phyloP scores from a whole-genome alignment of 2,329 filamentous ascomycete species.

The Hypoxylon sp. region DNA sequence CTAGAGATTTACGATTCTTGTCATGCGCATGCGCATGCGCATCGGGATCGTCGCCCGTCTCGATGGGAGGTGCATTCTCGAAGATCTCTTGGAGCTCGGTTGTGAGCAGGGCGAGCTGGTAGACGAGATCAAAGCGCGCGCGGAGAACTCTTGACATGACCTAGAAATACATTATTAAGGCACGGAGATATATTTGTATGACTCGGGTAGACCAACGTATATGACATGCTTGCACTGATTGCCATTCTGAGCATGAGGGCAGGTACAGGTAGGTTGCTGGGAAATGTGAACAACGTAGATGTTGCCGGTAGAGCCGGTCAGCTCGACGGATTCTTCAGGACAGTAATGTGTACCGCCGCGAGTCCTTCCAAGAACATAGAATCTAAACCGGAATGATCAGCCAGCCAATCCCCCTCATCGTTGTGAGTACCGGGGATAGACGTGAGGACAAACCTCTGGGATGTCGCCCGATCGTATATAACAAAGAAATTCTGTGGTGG shows the following conservation, averaged over 20 bases:
- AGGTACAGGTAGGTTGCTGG: slow-evolving; percentile 67
- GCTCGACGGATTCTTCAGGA: slow-evolving; percentile 68
- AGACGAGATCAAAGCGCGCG: slow-evolving; percentile 68
- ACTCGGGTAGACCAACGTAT: slow-evolving; percentile 61
- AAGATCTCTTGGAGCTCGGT: slow-evolving; percentile 74
- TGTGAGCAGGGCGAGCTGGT: slow-evolving; percentile 73
- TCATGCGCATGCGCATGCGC: slow-evolving; percentile 38
- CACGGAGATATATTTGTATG: too few species aligned
- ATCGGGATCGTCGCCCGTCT: slow-evolving; percentile 51
- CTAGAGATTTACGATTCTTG: slow-evolving; percentile 63
- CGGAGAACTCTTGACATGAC: slow-evolving; percentile 72
- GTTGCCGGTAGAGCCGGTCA: slow-evolving; percentile 76
- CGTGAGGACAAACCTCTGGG: slow-evolving; percentile 55
- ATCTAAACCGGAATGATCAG: slow-evolving; percentile 42
- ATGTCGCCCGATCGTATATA: slow-evolving; percentile 58
- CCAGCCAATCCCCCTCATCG: background rate
- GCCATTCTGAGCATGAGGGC: slow-evolving; percentile 67
- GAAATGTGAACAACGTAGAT: slow-evolving; percentile 72
- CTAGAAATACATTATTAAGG: slow-evolving; percentile 49
- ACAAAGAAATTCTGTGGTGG: slow-evolving; percentile 56
- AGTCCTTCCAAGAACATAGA: slow-evolving; percentile 63
- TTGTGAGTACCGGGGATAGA: background rate
- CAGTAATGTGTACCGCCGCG: slow-evolving; percentile 55
- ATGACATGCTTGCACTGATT: slow-evolving; percentile 77
- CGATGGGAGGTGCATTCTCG: slow-evolving; percentile 66